Base-by-base conservation (phyloP, 2,329 filamentous ascomycete genomes). In the Fusarium tanahbumbuense region DNA sequence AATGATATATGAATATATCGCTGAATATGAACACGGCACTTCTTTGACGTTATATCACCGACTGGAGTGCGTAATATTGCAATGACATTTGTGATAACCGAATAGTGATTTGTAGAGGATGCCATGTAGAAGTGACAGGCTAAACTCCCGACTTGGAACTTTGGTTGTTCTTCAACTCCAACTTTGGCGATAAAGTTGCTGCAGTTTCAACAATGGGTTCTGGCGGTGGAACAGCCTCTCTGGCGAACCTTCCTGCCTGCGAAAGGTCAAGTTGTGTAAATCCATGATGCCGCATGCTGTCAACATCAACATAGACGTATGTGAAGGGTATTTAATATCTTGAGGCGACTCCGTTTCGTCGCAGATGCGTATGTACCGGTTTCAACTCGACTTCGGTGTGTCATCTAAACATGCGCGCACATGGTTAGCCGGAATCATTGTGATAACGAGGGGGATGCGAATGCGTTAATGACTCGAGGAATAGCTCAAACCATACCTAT, bases 1-100 rank as follows among this genome's bases (percentile, higher is more conserved):
- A 20, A 69, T 60, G 64, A 71, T 53, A 69, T 69, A 64, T 47
- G 62, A 56, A 42, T 50, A 44, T 55, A 28, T 49, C 57, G 47
- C 25, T 40, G 37, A 46, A 45, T 37, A 46, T 57, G 52, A 54
- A 27, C 11, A 30, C 41, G 46, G 44, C 18, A n/a, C 8, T 11
- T 23, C 22, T 34, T 40, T 22, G 16, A 15, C 8, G 18, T 20
- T 20, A 27, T 15, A 20, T 27, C 13, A 11, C 11, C 11, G 32
- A 20, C 18, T 52, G 16, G 12, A 5, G 8, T 40, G 9, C 5
- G 9, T 9, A 25, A 22, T 25, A 37, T 44, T 16, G 49, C 2
- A 16, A 40, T 28, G 34, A 28, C n/a, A 18, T 41, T 53, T 42
- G 34, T 8, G 23, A 11, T 11, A 28, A 13, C 11, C 12, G 28